A percentile compares a stretch with the other conserved stretches of the same genome.
These are phyloP conservation scores for Leptographium wingfieldii DNA, from an alignment of 2,329 filamentous ascomycete genomes.

Conservation along the genomic window DNA sequence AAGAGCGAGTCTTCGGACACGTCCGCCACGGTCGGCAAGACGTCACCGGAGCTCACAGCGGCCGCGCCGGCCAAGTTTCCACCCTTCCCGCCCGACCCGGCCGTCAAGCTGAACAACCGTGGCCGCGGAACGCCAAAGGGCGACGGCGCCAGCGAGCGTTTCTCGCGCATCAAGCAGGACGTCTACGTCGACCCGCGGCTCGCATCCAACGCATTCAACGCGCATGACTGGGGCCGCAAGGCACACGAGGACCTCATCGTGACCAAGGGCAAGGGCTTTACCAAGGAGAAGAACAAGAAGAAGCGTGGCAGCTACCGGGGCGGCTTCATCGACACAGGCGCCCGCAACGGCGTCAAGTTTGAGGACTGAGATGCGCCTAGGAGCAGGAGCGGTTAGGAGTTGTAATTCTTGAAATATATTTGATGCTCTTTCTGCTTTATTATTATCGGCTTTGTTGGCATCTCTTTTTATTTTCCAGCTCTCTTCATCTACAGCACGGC, in stretches of 20 bases:
- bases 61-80: conserved; percentile 24
- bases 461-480: not conserved
- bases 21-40: conserved; percentile 36
- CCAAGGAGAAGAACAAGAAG: conserved; percentile 99
- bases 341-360: conserved; percentile 85
- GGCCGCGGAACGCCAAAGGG: conserved; percentile 21
- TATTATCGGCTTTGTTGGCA: not conserved
- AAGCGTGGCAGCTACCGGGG: conserved; percentile 84
- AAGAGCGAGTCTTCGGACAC: conserved; percentile 23
- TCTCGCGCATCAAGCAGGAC: conserved; percentile 63
- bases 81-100: conserved; percentile 41
- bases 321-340: conserved; percentile 70
- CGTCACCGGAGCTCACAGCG: conserved; percentile 33
- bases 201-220: conserved; percentile 61
- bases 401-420: not conserved
- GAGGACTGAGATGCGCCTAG: conserved; percentile 30
- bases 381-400: not conserved
- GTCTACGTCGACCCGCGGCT: conserved; percentile 56
- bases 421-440: not conserved
- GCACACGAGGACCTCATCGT: conserved; percentile 82
- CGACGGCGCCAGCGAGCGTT: conserved; percentile 51
- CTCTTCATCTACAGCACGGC: not conserved
- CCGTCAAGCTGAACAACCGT: conserved; percentile 25
- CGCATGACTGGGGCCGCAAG: conserved; percentile 77
- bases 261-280: conserved; percentile 93